These are phyloP conservation scores for Penicillium simplicissimum DNA, from an alignment of 495 filamentous ascomycete genomes.

Conservation along the genomic window DNA sequence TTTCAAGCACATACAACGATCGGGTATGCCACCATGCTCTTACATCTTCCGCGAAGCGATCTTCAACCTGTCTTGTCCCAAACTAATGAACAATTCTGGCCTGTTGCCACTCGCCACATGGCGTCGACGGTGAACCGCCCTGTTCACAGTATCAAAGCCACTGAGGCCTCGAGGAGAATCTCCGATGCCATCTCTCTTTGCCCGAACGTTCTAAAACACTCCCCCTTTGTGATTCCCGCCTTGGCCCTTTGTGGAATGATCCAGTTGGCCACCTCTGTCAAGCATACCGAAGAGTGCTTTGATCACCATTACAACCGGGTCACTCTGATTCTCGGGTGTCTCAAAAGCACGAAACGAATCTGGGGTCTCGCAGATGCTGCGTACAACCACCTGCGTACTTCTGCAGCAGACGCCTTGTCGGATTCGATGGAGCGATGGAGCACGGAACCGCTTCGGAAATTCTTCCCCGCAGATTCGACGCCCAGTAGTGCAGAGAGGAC, in stretches of 20 bases:
- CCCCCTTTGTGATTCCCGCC: slow-evolving; percentile 37
- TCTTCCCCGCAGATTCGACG: slow-evolving; percentile 24
- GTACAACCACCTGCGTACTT: slow-evolving; percentile 30
- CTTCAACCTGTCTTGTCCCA: slow-evolving; percentile 34
- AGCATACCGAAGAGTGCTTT: slow-evolving; percentile 41
- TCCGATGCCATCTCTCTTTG: slow-evolving; percentile 43
- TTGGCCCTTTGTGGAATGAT: slow-evolving; percentile 41
- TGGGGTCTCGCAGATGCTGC: slow-evolving; percentile 37
- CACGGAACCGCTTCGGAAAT: slow-evolving; percentile 29
- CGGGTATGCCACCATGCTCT: slow-evolving; percentile 42
- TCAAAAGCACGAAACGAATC: slow-evolving; percentile 38
- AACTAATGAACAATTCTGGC: slow-evolving; percentile 32
- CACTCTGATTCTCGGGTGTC: slow-evolving; percentile 39
- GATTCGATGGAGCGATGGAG: slow-evolving; percentile 37
- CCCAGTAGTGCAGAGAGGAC: slow-evolving; percentile 24
- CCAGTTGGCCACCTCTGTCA: slow-evolving; percentile 39
- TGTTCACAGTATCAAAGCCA: slow-evolving; percentile 46
- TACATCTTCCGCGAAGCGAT: slow-evolving; percentile 45
- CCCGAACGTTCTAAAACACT: slow-evolving; percentile 40
- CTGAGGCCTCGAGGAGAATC: slow-evolving; percentile 42
- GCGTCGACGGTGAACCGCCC: slow-evolving; percentile 40
- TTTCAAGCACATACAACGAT: slow-evolving; percentile 47
- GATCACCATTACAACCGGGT: slow-evolving; percentile 48
- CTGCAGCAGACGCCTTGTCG: slow-evolving; percentile 38
- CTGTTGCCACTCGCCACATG: slow-evolving; percentile 30